Percentiles rank a stretch among this genome's conserved stretches.
These are phyloP conservation scores for Trametes sanguinea DNA, from an alignment of 768 basidiomycete genomes.

Conservation along the genomic window DNA sequence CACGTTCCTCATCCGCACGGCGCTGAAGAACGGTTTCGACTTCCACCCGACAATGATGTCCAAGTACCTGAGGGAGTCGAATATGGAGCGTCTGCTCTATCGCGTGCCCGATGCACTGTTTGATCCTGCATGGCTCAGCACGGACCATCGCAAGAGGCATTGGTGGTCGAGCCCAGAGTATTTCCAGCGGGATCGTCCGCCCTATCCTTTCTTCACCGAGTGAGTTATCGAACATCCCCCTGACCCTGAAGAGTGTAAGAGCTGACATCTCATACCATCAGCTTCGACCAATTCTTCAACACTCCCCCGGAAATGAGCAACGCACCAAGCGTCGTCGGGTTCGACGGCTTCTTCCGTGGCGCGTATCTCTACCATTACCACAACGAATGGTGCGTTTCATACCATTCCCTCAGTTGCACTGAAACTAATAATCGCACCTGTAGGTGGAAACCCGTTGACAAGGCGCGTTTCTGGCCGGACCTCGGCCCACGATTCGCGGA, in stretches of 20 bases:
- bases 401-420: neutral
- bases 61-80: constrained; percentile 85
- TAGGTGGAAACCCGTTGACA: constrained; percentile 97
- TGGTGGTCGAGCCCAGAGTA: constrained; percentile 8
- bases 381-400: constrained; percentile 73
- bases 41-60: constrained; percentile 98
- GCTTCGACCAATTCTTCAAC: constrained; percentile 88
- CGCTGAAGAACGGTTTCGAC: constrained; percentile 91
- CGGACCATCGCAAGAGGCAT: constrained; percentile 51
- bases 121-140: constrained; percentile 95
- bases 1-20: constrained; percentile 91
- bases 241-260: neutral
- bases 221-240: constrained; percentile 35
- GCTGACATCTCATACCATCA: constrained; percentile 32
- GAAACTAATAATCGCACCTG: neutral
- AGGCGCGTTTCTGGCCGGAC: constrained; percentile 90
- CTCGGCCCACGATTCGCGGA: constrained; percentile 77
- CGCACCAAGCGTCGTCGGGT: constrained; percentile 82
- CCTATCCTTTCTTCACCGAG: constrained; percentile 92
- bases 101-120: constrained; percentile 94
- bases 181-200: constrained; percentile 89
- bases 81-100: constrained; percentile 78
- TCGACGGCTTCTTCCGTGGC: constrained; percentile 94
- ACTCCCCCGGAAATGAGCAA: constrained; percentile 71
- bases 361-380: constrained; percentile 96